Base-by-base conservation (phyloP, 305 asterid species). In the Fraxinus floribunda region DNA sequence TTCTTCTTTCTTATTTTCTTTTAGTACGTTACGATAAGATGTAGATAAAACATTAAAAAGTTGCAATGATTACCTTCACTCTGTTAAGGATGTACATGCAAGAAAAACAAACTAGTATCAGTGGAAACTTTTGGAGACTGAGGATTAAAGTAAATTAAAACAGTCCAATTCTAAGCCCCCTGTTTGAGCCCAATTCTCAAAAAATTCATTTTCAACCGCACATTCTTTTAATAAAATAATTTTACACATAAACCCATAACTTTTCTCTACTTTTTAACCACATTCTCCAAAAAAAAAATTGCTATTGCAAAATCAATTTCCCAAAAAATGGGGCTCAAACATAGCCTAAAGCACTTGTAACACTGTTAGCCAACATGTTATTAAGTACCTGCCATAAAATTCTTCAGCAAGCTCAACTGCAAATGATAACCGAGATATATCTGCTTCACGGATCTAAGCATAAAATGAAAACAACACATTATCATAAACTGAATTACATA, bases 361-460 rank as follows among this genome's bases (percentile, higher is more conserved):
- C 66, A 60, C 49, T 76, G 18, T 49, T 68, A 76, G 41, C 34
- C 71, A 72, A 34, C 85, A 85, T 18, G 79, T 41, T 41, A 80
- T 77, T 49, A 85, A 90, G 75, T 74, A 94, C 99, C 99, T 96
- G 87, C 98, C 98, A 79, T 94, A 96, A 82, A 96, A 96, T 86
- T 96, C 99, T 91, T 96, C 99, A 66, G 99, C 99, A 77, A 96
- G 98, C 89, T 96, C 99, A 89, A 96, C 98, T 3, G 99, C 98
- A 49, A 96, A 96, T 72, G 99, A 96, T 80, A 96, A 89, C 74
- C 99, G 92, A 80, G 98, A 93, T 82, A 96, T 95, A 86, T 96
- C 99, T 80, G 99, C 98, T 90, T 96, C 99, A 39, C 99, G 99
- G 81, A 96, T 91, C 99, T 96, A 86, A 78, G 72, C 86, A 89